Percentiles rank a stretch among this genome's conserved stretches.
Evolutionary conservation across 495 filamentous ascomycete genomes (phyloP).

Genomic region (Apodospora peruviana): DNA sequence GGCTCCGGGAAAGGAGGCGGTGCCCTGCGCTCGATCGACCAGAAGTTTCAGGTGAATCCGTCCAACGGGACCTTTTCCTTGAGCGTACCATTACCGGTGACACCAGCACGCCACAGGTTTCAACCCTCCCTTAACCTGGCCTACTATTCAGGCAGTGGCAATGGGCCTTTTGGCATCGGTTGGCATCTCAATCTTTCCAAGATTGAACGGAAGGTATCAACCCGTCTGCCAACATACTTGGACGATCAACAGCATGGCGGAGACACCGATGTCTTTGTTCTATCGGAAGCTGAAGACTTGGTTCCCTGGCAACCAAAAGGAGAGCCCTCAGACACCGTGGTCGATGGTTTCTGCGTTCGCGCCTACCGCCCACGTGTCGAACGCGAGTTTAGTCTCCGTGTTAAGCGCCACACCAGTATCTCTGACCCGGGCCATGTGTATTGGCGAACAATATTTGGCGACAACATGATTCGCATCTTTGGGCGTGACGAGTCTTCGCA

Average conservation of each 20-base stretch:
- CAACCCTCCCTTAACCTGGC: constrained; percentile 8
- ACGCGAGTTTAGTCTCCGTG: background rate
- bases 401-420: background rate
- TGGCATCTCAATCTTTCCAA: constrained; percentile 19
- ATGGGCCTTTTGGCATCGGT: constrained; percentile 32
- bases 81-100: background rate
- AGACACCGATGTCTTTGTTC: constrained; percentile 2
- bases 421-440: background rate
- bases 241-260: too few relatives aligned
- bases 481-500: background rate
- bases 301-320: background rate
- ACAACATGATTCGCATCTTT: background rate
- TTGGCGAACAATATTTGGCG: background rate
- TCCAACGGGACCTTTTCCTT: constrained; percentile 11
- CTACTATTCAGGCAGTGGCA: constrained; percentile 26
- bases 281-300: background rate
- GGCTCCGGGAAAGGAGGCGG: constrained; percentile 1
- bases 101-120: background rate
- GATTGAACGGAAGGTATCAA: constrained; percentile 25
- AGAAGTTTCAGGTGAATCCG: constrained; percentile 10
- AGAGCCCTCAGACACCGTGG: too few relatives aligned
- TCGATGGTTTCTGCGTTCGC: background rate
- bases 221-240: constrained; percentile 22
- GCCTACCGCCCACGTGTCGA: background rate
- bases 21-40: background rate